Percentiles rank a stretch among this genome's conserved stretches.
Conservation (phyloP, 2,329 filamentous ascomycete species). For the Diaporthe citrichinensis region DNA sequence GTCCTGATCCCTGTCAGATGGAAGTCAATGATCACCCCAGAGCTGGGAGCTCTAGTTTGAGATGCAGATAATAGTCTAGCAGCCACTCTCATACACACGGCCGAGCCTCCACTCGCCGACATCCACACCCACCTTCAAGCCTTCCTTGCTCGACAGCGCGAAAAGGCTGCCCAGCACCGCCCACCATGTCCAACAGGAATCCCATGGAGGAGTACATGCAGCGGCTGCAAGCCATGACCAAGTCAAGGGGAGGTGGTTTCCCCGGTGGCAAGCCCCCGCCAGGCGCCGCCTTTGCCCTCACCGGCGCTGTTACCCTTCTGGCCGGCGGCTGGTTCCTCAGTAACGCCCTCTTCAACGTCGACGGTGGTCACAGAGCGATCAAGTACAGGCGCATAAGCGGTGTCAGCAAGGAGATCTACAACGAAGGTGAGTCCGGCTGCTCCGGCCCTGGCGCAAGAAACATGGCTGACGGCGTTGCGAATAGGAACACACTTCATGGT, state of each 20-base stretch:
- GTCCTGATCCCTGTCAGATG: constrained; percentile 35
- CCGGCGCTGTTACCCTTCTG: constrained; percentile 59
- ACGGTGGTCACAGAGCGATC: constrained; percentile 98
- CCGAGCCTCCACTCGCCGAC: constrained; percentile 31
- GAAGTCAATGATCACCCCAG: constrained; percentile 35
- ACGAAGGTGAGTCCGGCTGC: constrained; percentile 76
- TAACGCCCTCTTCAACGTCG: constrained; percentile 83
- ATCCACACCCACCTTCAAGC: constrained; percentile 26
- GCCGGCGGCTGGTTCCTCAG: constrained; percentile 67
- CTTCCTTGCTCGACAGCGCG: constrained; percentile 8
- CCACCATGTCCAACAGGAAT: constrained; percentile 54
- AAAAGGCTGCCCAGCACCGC: constrained; percentile 15
- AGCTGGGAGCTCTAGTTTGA: constrained; percentile 29
- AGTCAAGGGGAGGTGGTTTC: constrained; percentile 57
- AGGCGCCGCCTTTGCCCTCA: constrained; percentile 56
- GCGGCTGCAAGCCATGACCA: constrained; percentile 65
- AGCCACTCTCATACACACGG: constrained; percentile 9
- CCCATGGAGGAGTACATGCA: constrained; percentile 66
- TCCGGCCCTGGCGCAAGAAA: neutral
- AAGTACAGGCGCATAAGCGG: constrained; percentile 95
- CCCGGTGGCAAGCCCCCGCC: constrained; percentile 60
- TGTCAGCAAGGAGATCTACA: constrained; percentile 96
- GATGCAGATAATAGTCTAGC: constrained; percentile 1
- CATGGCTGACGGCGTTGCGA: constrained; percentile 3
- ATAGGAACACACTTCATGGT: constrained; percentile 92